phyloP scores from a whole-genome alignment of 2,329 filamentous ascomycete genomes.

The Atkinsonella texensis region DNA sequence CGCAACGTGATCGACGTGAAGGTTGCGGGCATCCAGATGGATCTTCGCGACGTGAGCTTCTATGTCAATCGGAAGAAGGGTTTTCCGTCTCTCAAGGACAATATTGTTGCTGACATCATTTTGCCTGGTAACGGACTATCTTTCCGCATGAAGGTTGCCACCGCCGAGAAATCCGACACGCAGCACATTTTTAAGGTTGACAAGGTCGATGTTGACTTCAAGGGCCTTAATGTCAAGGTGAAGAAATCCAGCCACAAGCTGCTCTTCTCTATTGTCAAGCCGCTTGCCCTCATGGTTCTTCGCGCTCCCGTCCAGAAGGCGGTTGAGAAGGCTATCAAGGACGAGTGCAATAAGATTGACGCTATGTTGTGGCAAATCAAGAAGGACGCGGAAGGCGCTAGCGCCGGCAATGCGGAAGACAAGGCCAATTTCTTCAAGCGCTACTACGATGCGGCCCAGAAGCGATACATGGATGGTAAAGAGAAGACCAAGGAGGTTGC shows the following conservation, averaged over 20 bases:
- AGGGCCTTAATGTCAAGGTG: slow-evolving; percentile 75
- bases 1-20: slow-evolving; percentile 75
- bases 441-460: slow-evolving; percentile 66
- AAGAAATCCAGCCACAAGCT: slow-evolving; percentile 94
- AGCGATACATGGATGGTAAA: slow-evolving; percentile 62
- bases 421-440: slow-evolving; percentile 76
- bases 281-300: slow-evolving; percentile 71
- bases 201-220: slow-evolving; percentile 72
- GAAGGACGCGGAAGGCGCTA: slow-evolving; percentile 63
- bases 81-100: slow-evolving; percentile 79
- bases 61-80: slow-evolving; percentile 92
- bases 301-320: slow-evolving; percentile 78
- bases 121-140: slow-evolving; percentile 79
- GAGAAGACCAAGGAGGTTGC: slow-evolving; percentile 54
- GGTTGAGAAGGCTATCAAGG: slow-evolving; percentile 78
- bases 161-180: slow-evolving; percentile 60
- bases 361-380: slow-evolving; percentile 63
- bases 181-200: slow-evolving; percentile 92
- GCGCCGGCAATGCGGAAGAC: slow-evolving; percentile 57
- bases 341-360: slow-evolving; percentile 68
- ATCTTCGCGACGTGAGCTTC: slow-evolving; percentile 82
- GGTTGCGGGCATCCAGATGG: slow-evolving; percentile 84
- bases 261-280: slow-evolving; percentile 77
- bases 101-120: slow-evolving; percentile 77
- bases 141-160: slow-evolving; percentile 84